Evolutionary conservation across 805 yeast species (phyloP), one percentile per base, ranked within the genome.

Genomic region (Candida wancherniae): DNA sequence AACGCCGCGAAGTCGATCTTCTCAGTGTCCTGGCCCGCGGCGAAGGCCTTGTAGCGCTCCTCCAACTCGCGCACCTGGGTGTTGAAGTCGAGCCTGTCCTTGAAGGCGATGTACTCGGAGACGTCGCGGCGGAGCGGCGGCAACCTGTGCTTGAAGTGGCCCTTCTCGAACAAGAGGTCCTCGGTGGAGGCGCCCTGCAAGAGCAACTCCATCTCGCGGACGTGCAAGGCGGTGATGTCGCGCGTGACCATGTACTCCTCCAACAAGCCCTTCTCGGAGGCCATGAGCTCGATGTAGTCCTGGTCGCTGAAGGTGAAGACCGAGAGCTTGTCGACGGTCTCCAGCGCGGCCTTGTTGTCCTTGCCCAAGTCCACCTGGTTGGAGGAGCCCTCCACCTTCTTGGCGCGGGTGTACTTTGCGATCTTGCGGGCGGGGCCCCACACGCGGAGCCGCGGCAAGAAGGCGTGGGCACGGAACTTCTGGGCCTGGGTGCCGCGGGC

Each of bases 211-310:
- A 59, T 29, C 39, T 61, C 66, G 8, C 36, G 21, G 18, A 44
- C 47, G 40, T 63, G 69, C 19, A 42, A 39, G 8, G 32, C 36
- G 1, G 69, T 58, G 23, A 45, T 43, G 9, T 50, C 38, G 22
- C 38, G 36, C 1, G 58, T 45, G 15, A 34, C 39, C 11, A 45
- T 28, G 33, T 49, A 61, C 30, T 55, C 57, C 27, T 46, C 43
- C 24, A 63, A 47, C 10, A 61, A 32, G 6, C 33, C 34, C 20
- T 31, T 20, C 23, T 53, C 49, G 16, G 50, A 34, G 9, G 48
- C 39, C 26, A 63, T 31, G 14, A 63, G 39, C 18, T 50, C 52
- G 9, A 48, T 24, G 36, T 57, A 50, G 34, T 61, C 63, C 8
- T 50, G 39, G 17, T 41, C 34, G 3, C 46, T 29, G 8, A 58